Evolutionary conservation across 805 yeast species (phyloP).

Genomic region (Torulaspora indica): DNA sequence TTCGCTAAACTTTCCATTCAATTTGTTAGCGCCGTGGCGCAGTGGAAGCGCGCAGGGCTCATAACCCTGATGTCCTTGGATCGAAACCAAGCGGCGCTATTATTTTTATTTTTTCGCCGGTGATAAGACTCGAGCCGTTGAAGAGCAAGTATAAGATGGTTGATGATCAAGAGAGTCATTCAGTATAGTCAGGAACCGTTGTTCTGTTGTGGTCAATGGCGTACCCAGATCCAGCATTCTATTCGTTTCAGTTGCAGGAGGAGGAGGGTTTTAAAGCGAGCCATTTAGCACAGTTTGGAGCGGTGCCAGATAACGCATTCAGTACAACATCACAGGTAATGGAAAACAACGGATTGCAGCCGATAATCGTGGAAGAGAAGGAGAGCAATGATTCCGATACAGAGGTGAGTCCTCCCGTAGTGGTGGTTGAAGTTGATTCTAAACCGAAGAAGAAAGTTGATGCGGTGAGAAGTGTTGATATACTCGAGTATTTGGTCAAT

Average conservation of each 20-base stretch:
- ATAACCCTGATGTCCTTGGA: conserved; percentile 97
- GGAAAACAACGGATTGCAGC: conserved; percentile 8
- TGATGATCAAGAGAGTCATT: background rate
- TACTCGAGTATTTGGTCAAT: conserved; percentile 50
- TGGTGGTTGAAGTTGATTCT: background rate
- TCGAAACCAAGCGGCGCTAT: conserved; percentile 95
- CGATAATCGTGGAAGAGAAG: conserved; percentile 15
- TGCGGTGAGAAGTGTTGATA: conserved; percentile 35
- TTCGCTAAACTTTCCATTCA: background rate
- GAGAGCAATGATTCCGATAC: conserved; percentile 6
- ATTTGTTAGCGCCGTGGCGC: conserved; percentile 83
- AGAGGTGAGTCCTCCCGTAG: background rate
- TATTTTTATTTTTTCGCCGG: conserved; percentile 17
- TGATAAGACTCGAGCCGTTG: background rate
- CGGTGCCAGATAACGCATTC: conserved; percentile 3
- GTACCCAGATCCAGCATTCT: background rate
- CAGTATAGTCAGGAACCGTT: background rate
- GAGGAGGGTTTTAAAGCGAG: conserved; percentile 5
- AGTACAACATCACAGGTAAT: conserved; percentile 3
- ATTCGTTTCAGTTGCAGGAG: conserved; percentile 5
- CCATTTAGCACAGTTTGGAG: conserved; percentile 5
- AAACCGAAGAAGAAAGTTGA: background rate
- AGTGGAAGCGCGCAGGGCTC: conserved; percentile 99
- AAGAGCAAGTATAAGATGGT: background rate
- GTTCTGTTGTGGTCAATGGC: background rate